Evolutionary conservation across 2,329 filamentous ascomycete species (phyloP).

Genomic region (Nemania abortiva): DNA sequence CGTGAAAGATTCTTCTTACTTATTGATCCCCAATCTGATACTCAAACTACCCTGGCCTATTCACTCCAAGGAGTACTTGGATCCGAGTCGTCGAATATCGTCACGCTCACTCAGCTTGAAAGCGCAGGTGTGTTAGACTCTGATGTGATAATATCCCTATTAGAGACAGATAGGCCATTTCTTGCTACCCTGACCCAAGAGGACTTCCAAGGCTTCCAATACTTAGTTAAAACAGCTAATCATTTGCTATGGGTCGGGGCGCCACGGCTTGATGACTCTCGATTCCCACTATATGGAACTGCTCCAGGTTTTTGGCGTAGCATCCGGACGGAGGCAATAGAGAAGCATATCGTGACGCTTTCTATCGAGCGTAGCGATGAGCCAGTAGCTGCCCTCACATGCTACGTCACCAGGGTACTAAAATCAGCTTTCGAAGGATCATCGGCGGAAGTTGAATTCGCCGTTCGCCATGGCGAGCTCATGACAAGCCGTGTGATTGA

Average conservation of each 20-base stretch:
- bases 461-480: slow-evolving; percentile 34
- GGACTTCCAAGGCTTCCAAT: slow-evolving; percentile 41
- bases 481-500: slow-evolving; percentile 32
- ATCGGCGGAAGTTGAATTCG: slow-evolving; percentile 39
- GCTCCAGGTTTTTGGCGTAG: slow-evolving; percentile 47
- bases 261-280: slow-evolving; percentile 32
- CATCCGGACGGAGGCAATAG: slow-evolving; percentile 45
- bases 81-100: background rate
- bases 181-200: slow-evolving; percentile 44
- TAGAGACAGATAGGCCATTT: slow-evolving; percentile 44
- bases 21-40: slow-evolving; percentile 35
- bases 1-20: slow-evolving; percentile 37
- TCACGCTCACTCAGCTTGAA: slow-evolving; percentile 12
- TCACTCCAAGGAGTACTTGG: slow-evolving; percentile 2
- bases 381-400: slow-evolving; percentile 2
- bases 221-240: slow-evolving; percentile 37
- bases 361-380: slow-evolving; percentile 38
- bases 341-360: slow-evolving; percentile 44
- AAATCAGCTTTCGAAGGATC: slow-evolving; percentile 34
- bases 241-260: slow-evolving; percentile 49
- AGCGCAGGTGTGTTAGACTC: background rate
- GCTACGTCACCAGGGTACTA: slow-evolving; percentile 39
- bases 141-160: slow-evolving; percentile 44
- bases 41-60: slow-evolving; percentile 30
- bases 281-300: slow-evolving; percentile 41